These are phyloP conservation scores for Euptelea pleiosperma DNA, from an alignment of 164 flowering plant genomes.

Conservation along the genomic window DNA sequence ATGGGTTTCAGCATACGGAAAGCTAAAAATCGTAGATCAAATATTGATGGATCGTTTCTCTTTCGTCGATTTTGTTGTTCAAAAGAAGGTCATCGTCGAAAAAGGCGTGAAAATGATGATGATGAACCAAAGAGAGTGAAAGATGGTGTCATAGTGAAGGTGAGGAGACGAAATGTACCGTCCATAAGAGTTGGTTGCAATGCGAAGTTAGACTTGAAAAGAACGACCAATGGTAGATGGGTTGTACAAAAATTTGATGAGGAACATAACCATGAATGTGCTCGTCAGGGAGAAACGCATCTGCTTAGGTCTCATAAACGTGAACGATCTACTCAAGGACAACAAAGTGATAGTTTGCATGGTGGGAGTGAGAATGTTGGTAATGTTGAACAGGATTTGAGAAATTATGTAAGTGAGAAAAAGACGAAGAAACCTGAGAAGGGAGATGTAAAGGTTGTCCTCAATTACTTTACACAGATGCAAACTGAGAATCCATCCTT, in stretches of 20 bases:
- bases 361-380: too few species aligned
- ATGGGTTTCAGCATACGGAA: constrained; percentile 20
- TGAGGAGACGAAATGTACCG: constrained; percentile 19
- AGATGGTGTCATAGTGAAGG: constrained; percentile 20
- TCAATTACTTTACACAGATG: constrained; percentile 17
- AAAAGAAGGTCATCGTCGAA: constrained; percentile 19
- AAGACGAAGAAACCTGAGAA: constrained; percentile 12
- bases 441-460: constrained; percentile 14
- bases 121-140: constrained; percentile 13
- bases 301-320: constrained; percentile 19
- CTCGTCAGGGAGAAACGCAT: constrained; percentile 16
- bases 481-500: constrained; percentile 14
- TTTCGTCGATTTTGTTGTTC: constrained; percentile 22
- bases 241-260: constrained; percentile 20
- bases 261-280: constrained; percentile 20
- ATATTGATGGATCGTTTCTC: constrained; percentile 16
- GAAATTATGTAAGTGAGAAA: constrained; percentile 3
- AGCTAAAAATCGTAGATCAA: constrained; percentile 23
- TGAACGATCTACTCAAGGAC: constrained; percentile 6
- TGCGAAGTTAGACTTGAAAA: constrained; percentile 18
- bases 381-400: too few species aligned
- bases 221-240: constrained; percentile 15
- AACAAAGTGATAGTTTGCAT: too few species aligned
- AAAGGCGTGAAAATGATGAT: constrained; percentile 16
- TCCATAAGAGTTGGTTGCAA: constrained; percentile 22